These are phyloP conservation scores for Mortierella claussenii DNA, from an alignment of 192 early-diverging fungal genomes.

Conservation along the genomic window DNA sequence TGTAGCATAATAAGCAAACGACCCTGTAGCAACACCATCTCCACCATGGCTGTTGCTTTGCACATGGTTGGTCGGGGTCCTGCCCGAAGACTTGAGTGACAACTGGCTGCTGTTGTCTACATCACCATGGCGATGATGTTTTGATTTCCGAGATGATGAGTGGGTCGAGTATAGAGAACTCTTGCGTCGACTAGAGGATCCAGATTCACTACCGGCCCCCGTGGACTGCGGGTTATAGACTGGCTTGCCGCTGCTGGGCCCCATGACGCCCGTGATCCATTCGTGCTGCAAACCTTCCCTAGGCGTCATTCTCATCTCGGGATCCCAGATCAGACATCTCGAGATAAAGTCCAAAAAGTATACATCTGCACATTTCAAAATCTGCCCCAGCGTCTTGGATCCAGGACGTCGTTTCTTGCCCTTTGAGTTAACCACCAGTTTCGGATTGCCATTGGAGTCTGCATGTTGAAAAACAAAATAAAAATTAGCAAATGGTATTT, in stretches of 20 bases:
- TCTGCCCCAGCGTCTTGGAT: constrained; percentile 78
- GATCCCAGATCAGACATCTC: constrained; percentile 90
- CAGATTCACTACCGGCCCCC: constrained; percentile 1
- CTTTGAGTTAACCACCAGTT: constrained; percentile 81
- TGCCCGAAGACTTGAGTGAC: constrained; percentile 18
- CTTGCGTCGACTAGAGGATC: constrained; percentile 24
- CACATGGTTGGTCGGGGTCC: constrained; percentile 5
- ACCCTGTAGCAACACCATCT: background rate
- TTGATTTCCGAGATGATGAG: constrained; percentile 17
- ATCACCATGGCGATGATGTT: background rate
- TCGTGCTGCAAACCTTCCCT: constrained; percentile 86
- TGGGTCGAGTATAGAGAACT: constrained; percentile 24
- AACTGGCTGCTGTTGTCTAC: background rate
- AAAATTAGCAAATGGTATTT: background rate
- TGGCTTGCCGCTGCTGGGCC: too few species aligned
- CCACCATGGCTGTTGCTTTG: background rate
- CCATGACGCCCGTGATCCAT: constrained; percentile 72
- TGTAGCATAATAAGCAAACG: constrained; percentile 1
- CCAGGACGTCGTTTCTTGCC: constrained; percentile 87
- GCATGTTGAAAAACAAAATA: background rate
- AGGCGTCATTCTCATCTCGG: constrained; percentile 86
- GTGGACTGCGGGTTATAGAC: too few species aligned
- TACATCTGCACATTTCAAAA: constrained; percentile 79
- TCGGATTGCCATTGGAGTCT: constrained; percentile 67
- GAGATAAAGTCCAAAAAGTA: constrained; percentile 89